Conservation (phyloP, 2,329 filamentous ascomycete genomes). For the Ophiostoma sp. region DNA sequence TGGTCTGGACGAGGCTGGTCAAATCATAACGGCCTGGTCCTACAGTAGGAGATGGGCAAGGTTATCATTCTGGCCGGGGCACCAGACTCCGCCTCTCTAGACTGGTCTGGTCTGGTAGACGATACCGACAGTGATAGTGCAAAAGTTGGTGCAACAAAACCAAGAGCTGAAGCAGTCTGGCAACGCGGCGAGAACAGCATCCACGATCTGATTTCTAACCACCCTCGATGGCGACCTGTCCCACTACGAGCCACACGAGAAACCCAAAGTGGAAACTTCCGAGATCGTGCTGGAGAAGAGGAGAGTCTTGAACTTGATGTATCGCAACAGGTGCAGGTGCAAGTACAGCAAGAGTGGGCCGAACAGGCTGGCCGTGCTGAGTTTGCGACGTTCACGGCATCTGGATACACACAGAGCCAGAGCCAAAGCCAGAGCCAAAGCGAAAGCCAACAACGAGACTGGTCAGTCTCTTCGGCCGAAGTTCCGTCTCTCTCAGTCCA, state of each 20-base stretch:
- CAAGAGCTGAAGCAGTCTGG: not conserved
- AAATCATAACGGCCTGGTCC: not conserved
- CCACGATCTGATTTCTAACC: not conserved
- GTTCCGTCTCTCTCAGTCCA: constrained; percentile 33
- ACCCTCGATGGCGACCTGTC: not conserved
- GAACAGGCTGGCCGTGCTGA: not conserved
- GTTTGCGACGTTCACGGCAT: not conserved
- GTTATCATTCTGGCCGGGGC: constrained; percentile 46
- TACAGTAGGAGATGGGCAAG: constrained; percentile 25
- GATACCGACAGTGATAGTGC: not conserved
- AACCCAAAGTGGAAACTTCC: not conserved
- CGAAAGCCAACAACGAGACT: constrained; percentile 35
- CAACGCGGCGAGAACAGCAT: no score
- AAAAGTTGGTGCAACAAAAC: not conserved
- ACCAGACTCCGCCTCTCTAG: constrained; percentile 48
- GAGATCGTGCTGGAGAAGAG: not conserved
- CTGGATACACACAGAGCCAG: not conserved
- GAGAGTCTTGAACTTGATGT: not conserved
- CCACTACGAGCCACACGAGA: not conserved
- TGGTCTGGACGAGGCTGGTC: not conserved
- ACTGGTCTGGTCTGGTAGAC: constrained; percentile 53
- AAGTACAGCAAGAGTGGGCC: not conserved
- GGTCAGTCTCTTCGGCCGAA: constrained; percentile 41
- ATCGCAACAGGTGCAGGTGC: not conserved
- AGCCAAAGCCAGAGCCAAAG: not conserved